These are phyloP conservation scores for Magnusiomyces suaveolens DNA, from an alignment of 1,139 yeast species.

Conservation along the genomic window DNA sequence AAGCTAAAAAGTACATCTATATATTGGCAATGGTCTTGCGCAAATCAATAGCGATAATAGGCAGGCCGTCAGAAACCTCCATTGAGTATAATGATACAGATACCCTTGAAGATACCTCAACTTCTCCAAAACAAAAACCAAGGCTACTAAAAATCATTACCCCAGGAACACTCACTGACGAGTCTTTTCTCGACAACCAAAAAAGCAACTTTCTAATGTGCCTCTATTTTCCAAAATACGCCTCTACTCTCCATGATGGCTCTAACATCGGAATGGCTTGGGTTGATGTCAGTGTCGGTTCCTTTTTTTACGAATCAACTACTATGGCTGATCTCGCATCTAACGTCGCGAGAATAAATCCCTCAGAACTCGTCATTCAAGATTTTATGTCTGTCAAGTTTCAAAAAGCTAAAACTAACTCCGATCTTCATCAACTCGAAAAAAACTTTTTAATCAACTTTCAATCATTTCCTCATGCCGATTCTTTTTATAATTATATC, in stretches of 20 bases:
- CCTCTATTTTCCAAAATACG: slow-evolving; percentile 28
- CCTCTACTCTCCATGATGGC: slow-evolving; percentile 30
- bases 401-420: background rate
- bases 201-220: slow-evolving; percentile 63
- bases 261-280: slow-evolving; percentile 66
- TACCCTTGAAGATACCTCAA: background rate
- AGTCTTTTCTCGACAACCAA: slow-evolving; percentile 64
- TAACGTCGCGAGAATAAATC: slow-evolving; percentile 55
- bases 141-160: slow-evolving; percentile 72
- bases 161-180: slow-evolving; percentile 90
- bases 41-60: slow-evolving; percentile 69
- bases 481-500: background rate
- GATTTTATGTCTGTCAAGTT: slow-evolving; percentile 16
- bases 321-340: slow-evolving; percentile 44
- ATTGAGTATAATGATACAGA: background rate
- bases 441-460: background rate
- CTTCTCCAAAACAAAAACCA: background rate
- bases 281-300: slow-evolving; percentile 85
- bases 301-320: slow-evolving; percentile 57
- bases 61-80: slow-evolving; percentile 38
- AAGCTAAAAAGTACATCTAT: slow-evolving; percentile 62
- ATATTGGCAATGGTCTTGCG: slow-evolving; percentile 60
- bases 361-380: slow-evolving; percentile 54
- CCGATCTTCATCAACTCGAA: background rate
- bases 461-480: background rate